phyloP scores from a whole-genome alignment of 345 rosid species.

The Citrus hindsii region DNA sequence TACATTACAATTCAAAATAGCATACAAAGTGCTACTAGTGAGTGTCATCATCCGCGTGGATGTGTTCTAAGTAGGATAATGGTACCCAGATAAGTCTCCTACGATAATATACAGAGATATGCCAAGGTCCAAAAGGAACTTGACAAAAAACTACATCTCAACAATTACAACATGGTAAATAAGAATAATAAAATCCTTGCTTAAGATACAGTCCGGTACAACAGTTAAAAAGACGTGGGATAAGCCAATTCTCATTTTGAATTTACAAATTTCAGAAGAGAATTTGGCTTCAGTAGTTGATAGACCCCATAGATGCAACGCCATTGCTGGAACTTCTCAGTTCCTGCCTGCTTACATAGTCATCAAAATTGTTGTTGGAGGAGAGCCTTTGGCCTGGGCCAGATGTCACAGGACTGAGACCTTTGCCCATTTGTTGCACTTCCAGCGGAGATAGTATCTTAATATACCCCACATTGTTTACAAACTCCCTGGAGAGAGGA shows the following conservation, averaged over 20 bases:
- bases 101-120: constrained; percentile 12
- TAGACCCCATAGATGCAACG: constrained; percentile 15
- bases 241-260: neutral
- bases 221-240: neutral
- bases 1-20: constrained; percentile 1
- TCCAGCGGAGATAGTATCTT: constrained; percentile 43
- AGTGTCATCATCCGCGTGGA: neutral
- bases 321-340: constrained; percentile 19
- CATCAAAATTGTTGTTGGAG: constrained; percentile 17
- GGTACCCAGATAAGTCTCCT: neutral
- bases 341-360: constrained; percentile 13
- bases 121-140: constrained; percentile 2
- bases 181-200: constrained; percentile 3
- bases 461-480: constrained; percentile 44
- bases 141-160: neutral
- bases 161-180: neutral
- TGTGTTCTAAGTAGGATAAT: constrained; percentile 2
- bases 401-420: constrained; percentile 21
- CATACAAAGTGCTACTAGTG: neutral
- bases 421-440: constrained; percentile 40
- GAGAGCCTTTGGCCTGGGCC: constrained; percentile 27
- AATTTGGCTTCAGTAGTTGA: constrained; percentile 8
- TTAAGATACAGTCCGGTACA: neutral
- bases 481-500: constrained; percentile 32
- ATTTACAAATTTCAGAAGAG: neutral